Percentiles rank a stretch among this genome's conserved stretches.
phyloP scores from a whole-genome alignment of 2,329 filamentous ascomycete genomes.

The Elsinoe arachidis region DNA sequence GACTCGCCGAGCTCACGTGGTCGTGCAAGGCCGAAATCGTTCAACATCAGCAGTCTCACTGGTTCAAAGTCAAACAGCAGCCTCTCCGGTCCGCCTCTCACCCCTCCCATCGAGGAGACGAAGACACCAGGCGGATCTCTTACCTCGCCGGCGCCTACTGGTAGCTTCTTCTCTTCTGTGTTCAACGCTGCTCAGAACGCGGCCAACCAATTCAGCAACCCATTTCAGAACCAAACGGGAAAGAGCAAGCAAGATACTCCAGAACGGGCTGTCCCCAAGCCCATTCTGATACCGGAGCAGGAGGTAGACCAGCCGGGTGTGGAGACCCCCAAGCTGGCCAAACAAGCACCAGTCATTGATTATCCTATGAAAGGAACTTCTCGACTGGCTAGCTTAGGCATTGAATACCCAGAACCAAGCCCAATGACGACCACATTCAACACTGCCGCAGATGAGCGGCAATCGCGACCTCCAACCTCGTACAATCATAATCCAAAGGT shows the following conservation, averaged over 20 bases:
- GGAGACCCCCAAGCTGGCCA: slow-evolving; percentile 14
- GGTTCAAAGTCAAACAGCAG: slow-evolving; percentile 66
- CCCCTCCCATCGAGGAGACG: slow-evolving; percentile 66
- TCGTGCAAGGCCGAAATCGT: slow-evolving; percentile 8
- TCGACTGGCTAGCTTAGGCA: slow-evolving; percentile 14
- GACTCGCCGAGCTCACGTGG: neutral
- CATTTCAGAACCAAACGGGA: slow-evolving; percentile 59
- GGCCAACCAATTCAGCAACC: slow-evolving; percentile 64
- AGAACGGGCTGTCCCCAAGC: slow-evolving; percentile 20
- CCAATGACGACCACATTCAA: slow-evolving; percentile 47
- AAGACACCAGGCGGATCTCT: slow-evolving; percentile 49
- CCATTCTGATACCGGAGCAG: slow-evolving; percentile 10
- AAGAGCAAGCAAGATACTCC: slow-evolving; percentile 34
- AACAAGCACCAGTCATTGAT: slow-evolving; percentile 13
- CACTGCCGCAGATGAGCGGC: neutral
- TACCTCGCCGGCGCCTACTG: slow-evolving; percentile 36
- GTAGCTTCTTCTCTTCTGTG: slow-evolving; percentile 86
- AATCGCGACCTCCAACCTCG: neutral
- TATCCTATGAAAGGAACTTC: slow-evolving; percentile 7
- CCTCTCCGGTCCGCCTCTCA: slow-evolving; percentile 57
- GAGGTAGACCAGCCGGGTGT: neutral
- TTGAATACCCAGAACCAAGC: slow-evolving; percentile 46
- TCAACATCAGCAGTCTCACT: slow-evolving; percentile 12
- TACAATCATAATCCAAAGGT: slow-evolving; percentile 48
- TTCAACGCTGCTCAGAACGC: slow-evolving; percentile 90